A percentile compares a stretch with the other conserved stretches of the same genome.
Evolutionary conservation across 345 rosid species (phyloP).

Genomic region (Moricandia moricandioides): DNA sequence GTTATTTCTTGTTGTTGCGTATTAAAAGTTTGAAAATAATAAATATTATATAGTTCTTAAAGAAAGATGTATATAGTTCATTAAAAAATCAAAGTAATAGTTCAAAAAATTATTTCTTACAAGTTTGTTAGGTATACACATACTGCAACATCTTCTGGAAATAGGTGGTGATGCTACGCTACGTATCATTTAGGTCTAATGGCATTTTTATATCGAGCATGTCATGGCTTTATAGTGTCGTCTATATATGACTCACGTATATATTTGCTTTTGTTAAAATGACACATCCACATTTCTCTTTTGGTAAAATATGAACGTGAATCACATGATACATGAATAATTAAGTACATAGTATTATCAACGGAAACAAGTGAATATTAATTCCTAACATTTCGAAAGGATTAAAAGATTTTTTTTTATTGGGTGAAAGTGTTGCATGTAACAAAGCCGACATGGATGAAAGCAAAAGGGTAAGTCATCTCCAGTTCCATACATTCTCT

Average conservation of each 20-base stretch:
- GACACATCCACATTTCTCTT: slow-evolving; percentile 14
- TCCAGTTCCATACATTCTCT: no score
- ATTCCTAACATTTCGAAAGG: not conserved
- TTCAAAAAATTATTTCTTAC: not conserved
- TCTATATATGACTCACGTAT: not conserved
- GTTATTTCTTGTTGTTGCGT: not conserved
- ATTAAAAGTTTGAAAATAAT: not conserved
- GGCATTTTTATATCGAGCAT: no score
- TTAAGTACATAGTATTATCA: not conserved
- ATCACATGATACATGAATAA: slow-evolving; percentile 14
- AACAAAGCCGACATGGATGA: no score
- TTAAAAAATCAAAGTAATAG: not conserved
- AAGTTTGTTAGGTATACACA: no score
- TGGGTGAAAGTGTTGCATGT: not conserved
- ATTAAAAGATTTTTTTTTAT: not conserved
- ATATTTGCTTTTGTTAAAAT: not conserved
- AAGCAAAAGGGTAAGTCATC: no score
- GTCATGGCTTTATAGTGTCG: no score
- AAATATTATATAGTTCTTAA: not conserved
- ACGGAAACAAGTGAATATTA: not conserved
- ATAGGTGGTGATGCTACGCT: no score
- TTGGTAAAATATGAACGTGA: not conserved
- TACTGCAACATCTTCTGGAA: no score
- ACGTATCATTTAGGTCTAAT: no score
- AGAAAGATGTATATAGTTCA: not conserved